These are phyloP conservation scores for Xylaria sp. DNA, from an alignment of 2,329 filamentous ascomycete species.

Conservation along the genomic window DNA sequence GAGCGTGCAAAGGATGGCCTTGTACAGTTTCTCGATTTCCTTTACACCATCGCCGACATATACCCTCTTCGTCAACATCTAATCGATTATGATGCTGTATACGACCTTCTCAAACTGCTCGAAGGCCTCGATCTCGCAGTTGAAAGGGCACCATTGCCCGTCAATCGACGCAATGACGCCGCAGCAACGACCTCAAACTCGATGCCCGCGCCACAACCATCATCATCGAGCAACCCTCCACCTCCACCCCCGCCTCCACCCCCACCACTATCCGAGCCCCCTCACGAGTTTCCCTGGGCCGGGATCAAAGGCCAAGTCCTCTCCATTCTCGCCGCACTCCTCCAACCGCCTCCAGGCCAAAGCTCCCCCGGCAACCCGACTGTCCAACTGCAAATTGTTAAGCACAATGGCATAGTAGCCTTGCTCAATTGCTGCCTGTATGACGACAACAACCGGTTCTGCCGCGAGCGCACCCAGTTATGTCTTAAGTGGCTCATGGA, in stretches of 20 bases:
- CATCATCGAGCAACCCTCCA: constrained; percentile 50
- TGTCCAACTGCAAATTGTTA: constrained; percentile 88
- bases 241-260: constrained; percentile 58
- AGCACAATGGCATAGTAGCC: constrained; percentile 85
- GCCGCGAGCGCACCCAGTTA: constrained; percentile 89
- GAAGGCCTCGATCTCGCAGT: constrained; percentile 89
- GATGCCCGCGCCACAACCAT: constrained; percentile 46
- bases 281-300: constrained; percentile 72
- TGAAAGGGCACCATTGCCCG: constrained; percentile 78
- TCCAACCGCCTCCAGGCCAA: constrained; percentile 79
- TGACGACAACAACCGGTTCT: constrained; percentile 93
- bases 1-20: constrained; percentile 95
- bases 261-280: constrained; percentile 68
- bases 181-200: constrained; percentile 41
- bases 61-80: constrained; percentile 84
- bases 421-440: constrained; percentile 90
- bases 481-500: constrained; percentile 86
- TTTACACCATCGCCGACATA: constrained; percentile 88
- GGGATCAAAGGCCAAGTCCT: constrained; percentile 93
- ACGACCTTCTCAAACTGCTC: constrained; percentile 87
- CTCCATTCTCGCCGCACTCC: constrained; percentile 85
- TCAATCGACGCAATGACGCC: constrained; percentile 46
- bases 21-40: constrained; percentile 93
- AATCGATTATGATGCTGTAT: constrained; percentile 90
- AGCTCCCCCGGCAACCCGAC: constrained; percentile 72